A percentile compares a stretch with the other conserved stretches of the same genome.
phyloP scores from a whole-genome alignment of 495 filamentous ascomycete genomes.

The Talaromyces nanjingensis region DNA sequence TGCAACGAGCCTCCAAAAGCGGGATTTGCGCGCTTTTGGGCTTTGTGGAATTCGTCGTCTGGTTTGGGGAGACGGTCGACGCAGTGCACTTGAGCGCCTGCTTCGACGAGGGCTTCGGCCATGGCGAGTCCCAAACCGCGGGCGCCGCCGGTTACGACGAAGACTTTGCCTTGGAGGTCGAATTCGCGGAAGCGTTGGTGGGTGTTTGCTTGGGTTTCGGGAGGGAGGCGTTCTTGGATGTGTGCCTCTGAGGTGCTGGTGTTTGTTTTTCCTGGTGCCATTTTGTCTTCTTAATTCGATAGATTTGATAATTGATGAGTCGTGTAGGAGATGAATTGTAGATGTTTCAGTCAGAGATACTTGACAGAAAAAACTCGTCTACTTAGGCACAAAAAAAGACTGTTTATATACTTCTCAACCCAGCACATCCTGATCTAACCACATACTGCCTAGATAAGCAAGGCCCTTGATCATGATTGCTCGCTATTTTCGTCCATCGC shows the following conservation, averaged over 20 bases:
- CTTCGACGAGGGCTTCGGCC: slow-evolving; percentile 61
- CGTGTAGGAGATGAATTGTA: background rate
- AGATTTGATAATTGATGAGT: background rate
- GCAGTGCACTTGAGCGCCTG: slow-evolving; percentile 56
- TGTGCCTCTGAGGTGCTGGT: background rate
- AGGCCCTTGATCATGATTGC: background rate
- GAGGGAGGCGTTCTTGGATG: slow-evolving; percentile 7
- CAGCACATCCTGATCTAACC: background rate
- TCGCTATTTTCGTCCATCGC: background rate
- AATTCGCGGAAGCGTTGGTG: slow-evolving; percentile 38
- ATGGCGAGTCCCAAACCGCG: slow-evolving; percentile 57
- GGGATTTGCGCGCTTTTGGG: slow-evolving; percentile 28
- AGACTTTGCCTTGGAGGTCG: slow-evolving; percentile 50
- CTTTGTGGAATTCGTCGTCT: slow-evolving; percentile 29
- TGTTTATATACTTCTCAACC: background rate
- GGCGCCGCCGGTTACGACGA: slow-evolving; percentile 56
- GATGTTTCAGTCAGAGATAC: background rate
- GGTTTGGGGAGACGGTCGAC: slow-evolving; percentile 41
- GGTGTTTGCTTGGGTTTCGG: background rate
- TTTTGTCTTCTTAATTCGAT: background rate
- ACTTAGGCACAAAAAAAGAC: background rate
- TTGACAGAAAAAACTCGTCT: background rate
- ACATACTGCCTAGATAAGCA: background rate
- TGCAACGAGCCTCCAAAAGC: slow-evolving; percentile 40
- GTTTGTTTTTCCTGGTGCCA: slow-evolving; percentile 1